Evolutionary conservation across 805 yeast species (phyloP), one percentile per base, ranked within the genome.

Genomic region (Zygotorulaspora chibaensis): DNA sequence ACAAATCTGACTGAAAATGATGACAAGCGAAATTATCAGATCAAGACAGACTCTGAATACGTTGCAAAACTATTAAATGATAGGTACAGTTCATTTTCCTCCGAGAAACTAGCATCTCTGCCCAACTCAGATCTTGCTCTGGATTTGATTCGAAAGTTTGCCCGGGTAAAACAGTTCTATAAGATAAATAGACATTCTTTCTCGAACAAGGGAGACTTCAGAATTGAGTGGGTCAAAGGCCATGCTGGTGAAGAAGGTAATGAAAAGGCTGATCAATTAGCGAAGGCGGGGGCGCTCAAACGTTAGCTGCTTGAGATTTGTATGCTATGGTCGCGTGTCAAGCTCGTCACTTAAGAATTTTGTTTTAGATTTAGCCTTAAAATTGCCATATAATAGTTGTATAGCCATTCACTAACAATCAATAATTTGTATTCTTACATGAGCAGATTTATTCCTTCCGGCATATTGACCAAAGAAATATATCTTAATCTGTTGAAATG

Each of bases 181-280:
- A 40, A 49, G 11, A n/a, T 50, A 0, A 60, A 60, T 41, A 30
- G 52, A 3, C 51, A 38, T 3, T 34, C 62, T 20, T 53, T 65
- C 46, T 46, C 45, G 27, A 70, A 59, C 7, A 66, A 69, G 54
- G 70, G 68, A 1, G 45, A 62, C 0, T 67, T 87, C 20, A 59
- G 65, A 3, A 59, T 88, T 23, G 62, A 59, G 3, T 80, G 91
- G 70, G 91, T 87, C 4, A 71, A 67, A 46, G 96, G 91, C 0
- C 96, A 90, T 62, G 63, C 71, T 13, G 90, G 87, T 1, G 65
- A 69, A 30, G 62, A 57, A 10, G 96, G 96, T 0, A 90, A 89
- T 58, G 88, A 81, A 49, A 70, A 61, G 57, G 96, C 96, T 0
- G 96, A 89, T 59, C 58, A 58, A 40, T 67, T 89, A 39, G 96